These are phyloP conservation scores for Suaeda aralocaspica DNA, from an alignment of 148 eudicot genomes.

Conservation along the genomic window DNA sequence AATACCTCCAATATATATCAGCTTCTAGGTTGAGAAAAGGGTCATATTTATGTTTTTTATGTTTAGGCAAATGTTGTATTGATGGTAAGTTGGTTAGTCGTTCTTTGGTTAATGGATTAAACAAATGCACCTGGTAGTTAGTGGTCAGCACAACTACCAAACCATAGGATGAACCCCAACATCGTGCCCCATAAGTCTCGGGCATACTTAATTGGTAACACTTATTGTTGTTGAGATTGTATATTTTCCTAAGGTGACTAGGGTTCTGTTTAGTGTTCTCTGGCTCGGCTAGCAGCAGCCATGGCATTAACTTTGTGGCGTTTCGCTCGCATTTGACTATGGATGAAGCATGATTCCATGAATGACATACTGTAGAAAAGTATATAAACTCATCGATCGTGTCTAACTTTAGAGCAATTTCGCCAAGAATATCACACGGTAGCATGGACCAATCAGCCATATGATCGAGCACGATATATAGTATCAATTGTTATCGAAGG, in stretches of 20 bases:
- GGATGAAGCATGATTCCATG: conserved; percentile 16
- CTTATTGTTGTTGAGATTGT: background rate
- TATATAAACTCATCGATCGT: background rate
- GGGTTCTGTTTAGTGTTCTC: background rate
- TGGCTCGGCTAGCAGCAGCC: conserved; percentile 14
- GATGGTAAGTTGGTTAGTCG: background rate
- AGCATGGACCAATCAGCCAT: background rate
- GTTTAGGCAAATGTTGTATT: too few species aligned
- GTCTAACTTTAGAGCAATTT: background rate
- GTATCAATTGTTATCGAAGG: too few species aligned
- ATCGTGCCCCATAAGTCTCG: background rate
- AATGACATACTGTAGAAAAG: conserved; percentile 9
- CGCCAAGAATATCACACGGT: background rate
- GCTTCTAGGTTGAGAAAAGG: too few species aligned
- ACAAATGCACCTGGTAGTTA: background rate
- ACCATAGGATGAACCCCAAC: conserved; percentile 9
- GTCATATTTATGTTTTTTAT: too few species aligned
- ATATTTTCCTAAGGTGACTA: background rate
- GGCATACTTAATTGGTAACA: background rate
- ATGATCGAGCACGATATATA: too few species aligned
- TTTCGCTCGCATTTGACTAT: background rate
- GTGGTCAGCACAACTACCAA: background rate
- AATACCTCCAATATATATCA: too few species aligned
- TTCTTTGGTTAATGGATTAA: background rate
- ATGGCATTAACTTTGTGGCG: background rate